Percentiles rank a stretch among this genome's conserved stretches.
These are phyloP conservation scores for Leccinum griseonigrum DNA, from an alignment of 1,284 basidiomycete genomes.

Conservation along the genomic window DNA sequence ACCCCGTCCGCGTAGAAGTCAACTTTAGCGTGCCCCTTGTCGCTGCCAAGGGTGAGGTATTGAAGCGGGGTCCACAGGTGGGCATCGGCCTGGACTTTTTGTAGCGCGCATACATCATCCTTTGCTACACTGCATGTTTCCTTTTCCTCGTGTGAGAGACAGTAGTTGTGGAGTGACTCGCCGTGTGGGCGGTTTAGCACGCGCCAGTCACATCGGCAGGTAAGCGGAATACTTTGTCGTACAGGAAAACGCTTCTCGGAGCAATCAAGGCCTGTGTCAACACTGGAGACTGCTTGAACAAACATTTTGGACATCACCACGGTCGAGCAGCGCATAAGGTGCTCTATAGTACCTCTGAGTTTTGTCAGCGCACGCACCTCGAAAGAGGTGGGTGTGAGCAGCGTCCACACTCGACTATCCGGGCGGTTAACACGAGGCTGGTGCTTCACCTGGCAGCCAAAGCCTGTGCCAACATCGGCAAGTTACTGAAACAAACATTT, in stretches of 20 bases:
- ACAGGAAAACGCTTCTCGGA: not conserved
- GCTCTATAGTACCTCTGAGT: too few relatives aligned
- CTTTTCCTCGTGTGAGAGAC: not conserved
- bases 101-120: conserved; percentile 28
- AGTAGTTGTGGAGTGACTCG: not conserved
- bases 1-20: conserved; percentile 83
- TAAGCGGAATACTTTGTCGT: not conserved
- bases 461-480: not conserved
- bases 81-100: conserved; percentile 91
- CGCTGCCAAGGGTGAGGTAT: conserved; percentile 73
- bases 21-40: conserved; percentile 91
- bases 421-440: not conserved
- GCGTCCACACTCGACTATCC: too few relatives aligned
- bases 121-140: conserved; percentile 10
- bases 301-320: not conserved
- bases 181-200: not conserved
- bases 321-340: too few relatives aligned
- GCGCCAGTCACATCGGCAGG: not conserved
- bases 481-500: not conserved
- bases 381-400: too few relatives aligned
- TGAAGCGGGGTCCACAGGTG: conserved; percentile 82
- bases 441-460: not conserved
- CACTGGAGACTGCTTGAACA: too few relatives aligned
- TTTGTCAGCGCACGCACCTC: too few relatives aligned
- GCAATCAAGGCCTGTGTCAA: too few relatives aligned